Evolutionary conservation across 768 basidiomycete species (phyloP), one percentile per base, ranked within the genome.

Genomic region (Candolleomyces efflorescens): DNA sequence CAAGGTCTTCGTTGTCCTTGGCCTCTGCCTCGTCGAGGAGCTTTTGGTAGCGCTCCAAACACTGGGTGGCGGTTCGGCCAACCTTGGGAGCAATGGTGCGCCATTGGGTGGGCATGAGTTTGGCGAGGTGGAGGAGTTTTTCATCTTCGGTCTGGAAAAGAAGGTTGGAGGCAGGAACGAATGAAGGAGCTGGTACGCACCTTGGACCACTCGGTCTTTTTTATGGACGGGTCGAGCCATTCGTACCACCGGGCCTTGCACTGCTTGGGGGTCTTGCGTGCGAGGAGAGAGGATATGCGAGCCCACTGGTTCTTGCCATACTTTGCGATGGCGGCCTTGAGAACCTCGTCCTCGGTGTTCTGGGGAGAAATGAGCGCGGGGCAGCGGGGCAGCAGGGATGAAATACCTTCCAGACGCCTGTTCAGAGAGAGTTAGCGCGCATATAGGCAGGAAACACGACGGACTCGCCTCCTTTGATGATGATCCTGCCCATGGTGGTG

Each of bases 161-260:
- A 26, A 3, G 36, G 50, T n/a, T 44, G 43, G 48, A 63, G 51
- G 50, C 47, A 44, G 48, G 2, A 24, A 18, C 1, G 43, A 22
- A 24, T n/a, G 36, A n/a, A 41, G 13, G 32, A 10, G 43, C 54
- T 11, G 32, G 20, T 7, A 71, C 81, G 48, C 59, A 88, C 94
- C 77, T 98, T 98, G 47, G 95, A 97, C 97, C 97, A 99, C 72
- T 98, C 97, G 17, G 96, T 98, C 79, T 99, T 99, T 75, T 98
- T 98, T 74, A 98, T 99, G 53, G 94, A 95, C 5, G 97, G 97
- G 75, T 99, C 97, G 50, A 98, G 77, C 97, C 97, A 98, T 75
- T 98, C 96, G 68, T 96, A 98, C 96, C 96, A 98, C 41, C 94
- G 90, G 1, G 93, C 93, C 73, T 99, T 99, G 79, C 97, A 99